Evolutionary conservation across 1,284 basidiomycete species (phyloP).

Genomic region (Pulveroboletus sp.): DNA sequence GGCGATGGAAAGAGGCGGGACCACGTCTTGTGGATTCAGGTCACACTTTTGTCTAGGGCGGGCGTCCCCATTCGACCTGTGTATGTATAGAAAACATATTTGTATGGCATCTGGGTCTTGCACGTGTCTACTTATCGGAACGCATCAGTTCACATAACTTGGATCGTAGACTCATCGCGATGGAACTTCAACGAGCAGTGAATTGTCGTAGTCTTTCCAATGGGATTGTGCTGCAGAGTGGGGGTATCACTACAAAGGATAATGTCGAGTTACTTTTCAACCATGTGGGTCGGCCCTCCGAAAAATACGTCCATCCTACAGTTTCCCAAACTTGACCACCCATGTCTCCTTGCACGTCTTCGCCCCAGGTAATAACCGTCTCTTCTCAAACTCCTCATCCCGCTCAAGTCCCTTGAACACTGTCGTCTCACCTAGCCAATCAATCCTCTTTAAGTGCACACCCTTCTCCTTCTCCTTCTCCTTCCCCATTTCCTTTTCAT

Average conservation of each 20-base stretch:
- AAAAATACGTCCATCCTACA: conserved; percentile 4
- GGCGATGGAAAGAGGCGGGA: too few species aligned
- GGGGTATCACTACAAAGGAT: background rate
- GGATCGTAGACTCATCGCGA: too few species aligned
- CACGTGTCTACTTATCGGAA: too few species aligned
- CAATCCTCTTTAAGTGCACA: conserved; percentile 49
- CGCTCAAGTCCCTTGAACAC: conserved; percentile 59
- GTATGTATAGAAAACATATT: too few species aligned
- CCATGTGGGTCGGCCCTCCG: background rate
- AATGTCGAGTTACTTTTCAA: too few species aligned
- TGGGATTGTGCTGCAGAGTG: background rate
- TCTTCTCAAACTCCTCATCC: conserved; percentile 54
- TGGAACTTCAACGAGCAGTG: too few species aligned
- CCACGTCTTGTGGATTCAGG: too few species aligned
- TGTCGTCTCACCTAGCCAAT: conserved; percentile 55
- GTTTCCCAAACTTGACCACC: conserved; percentile 39
- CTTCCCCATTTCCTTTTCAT: conserved; percentile 31
- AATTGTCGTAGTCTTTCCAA: too few species aligned
- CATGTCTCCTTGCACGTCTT: conserved; percentile 39
- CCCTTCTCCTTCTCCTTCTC: conserved; percentile 30
- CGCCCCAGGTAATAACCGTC: conserved; percentile 46
- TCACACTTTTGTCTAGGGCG: too few species aligned
- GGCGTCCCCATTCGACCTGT: too few species aligned
- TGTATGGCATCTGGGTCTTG: too few species aligned
- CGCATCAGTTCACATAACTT: too few species aligned